These are phyloP conservation scores for Amborella trichopoda DNA, from an alignment of 164 flowering plant genomes.

Conservation along the genomic window DNA sequence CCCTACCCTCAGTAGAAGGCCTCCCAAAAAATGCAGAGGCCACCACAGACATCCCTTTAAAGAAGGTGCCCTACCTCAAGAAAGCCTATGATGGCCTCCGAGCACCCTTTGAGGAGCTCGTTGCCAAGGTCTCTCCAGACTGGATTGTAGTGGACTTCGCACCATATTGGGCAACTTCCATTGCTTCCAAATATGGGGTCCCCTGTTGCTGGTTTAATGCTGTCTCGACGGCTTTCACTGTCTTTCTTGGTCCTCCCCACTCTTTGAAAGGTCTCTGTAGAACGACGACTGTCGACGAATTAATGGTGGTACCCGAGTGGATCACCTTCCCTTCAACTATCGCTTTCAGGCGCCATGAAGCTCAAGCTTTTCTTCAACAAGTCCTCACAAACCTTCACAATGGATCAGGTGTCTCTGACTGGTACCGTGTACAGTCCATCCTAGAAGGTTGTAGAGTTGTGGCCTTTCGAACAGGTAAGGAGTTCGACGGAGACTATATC, in stretches of 20 bases:
- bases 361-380: not conserved
- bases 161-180: not conserved
- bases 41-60: conserved; percentile 22
- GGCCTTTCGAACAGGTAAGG: conserved; percentile 27
- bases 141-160: not conserved
- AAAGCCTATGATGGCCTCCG: conserved; percentile 23
- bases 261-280: conserved; percentile 1
- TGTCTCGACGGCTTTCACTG: not conserved
- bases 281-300: conserved; percentile 8
- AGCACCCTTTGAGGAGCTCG: conserved; percentile 13
- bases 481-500: conserved; percentile 10
- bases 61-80: conserved; percentile 20
- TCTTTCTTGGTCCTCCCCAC: conserved; percentile 6
- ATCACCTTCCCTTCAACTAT: conserved; percentile 18
- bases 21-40: conserved; percentile 30
- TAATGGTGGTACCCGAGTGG: conserved; percentile 25
- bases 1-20: conserved; percentile 16
- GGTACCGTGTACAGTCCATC: conserved; percentile 12
- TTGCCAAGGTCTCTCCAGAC: conserved; percentile 2
- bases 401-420: conserved; percentile 21
- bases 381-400: not conserved
- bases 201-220: conserved; percentile 4
- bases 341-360: conserved; percentile 10
- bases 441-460: conserved; percentile 24
- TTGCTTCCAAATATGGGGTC: conserved; percentile 3